Evolutionary conservation across 139 green algal species (phyloP), one percentile per base, ranked within the genome.

Genomic region (Coelastrella sp.): DNA sequence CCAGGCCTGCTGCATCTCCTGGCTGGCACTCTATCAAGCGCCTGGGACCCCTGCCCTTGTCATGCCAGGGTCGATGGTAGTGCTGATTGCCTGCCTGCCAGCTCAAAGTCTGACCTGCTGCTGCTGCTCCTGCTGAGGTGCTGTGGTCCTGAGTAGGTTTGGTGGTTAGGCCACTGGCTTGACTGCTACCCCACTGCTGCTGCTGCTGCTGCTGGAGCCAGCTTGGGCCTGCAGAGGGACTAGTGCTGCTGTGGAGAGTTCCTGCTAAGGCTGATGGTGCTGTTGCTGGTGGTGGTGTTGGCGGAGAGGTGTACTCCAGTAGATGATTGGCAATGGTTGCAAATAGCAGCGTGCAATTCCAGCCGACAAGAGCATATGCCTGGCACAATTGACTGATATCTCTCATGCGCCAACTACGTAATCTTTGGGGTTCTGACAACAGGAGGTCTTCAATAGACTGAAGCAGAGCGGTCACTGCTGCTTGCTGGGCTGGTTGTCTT

Each of bases 321-420:
- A 82, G 35, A 37, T 82, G 75, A 13, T 82, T 69, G 3, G 75
- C 51, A 5, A 82, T 23, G 32, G 38, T 38, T 50, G 53, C 75
- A 72, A 82, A 82, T 34, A 82, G 75, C 6, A 59, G 21, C 11
- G 53, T 25, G 53, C 75, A 82, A 35, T 37, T 53, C 50, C 23
- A 82, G 21, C 75, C 75, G 21, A 53, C 71, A 15, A 82, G 37
- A 2, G 75, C 51, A 38, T 82, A 82, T 40, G 75, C 35, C 75
- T 82, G 75, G 35, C 51, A 69, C 53, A 82, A 30, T 53, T 82
- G 75, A 64, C 75, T 82, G 53, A 82, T 82, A 32, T 82, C 75
- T 3, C 75, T 25, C 75, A 82, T 57, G 32, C 75, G 35, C 75
- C 75, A 82, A 6, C 21, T 38, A 23, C 30, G 23, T 34, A 82